Percentiles rank a stretch among this genome's conserved stretches.
phyloP scores from a whole-genome alignment of 768 basidiomycete species.

The Pleurotus tuoliensis region DNA sequence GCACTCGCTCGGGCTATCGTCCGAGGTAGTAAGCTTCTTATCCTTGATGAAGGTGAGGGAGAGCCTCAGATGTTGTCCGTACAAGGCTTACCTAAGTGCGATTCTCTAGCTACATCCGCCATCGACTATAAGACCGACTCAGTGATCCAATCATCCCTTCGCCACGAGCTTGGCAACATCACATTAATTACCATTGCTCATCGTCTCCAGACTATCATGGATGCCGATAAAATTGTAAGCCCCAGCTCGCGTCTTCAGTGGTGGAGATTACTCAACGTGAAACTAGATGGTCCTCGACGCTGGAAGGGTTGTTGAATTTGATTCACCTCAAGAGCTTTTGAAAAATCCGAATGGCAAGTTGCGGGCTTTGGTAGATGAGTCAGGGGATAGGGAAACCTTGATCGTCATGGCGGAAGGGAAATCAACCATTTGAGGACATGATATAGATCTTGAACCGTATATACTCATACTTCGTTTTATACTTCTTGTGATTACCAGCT shows the following conservation, averaged over 20 bases:
- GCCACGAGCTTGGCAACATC: constrained; percentile 10
- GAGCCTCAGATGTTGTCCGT: constrained; percentile 36
- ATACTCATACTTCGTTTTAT: no score
- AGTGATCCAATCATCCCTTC: constrained; percentile 12
- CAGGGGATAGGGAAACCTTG: constrained; percentile 46
- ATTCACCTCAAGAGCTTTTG: constrained; percentile 49
- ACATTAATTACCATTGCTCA: constrained; percentile 39
- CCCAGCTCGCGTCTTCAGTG: not conserved
- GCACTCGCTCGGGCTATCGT: constrained; percentile 58
- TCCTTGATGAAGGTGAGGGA: constrained; percentile 56
- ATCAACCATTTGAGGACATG: not conserved
- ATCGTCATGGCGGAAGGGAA: constrained; percentile 37
- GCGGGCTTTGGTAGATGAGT: constrained; percentile 54
- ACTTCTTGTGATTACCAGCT: no score
- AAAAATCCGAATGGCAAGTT: constrained; percentile 46
- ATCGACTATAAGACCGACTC: constrained; percentile 13
- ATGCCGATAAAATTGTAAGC: constrained; percentile 37
- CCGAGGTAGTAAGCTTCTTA: constrained; percentile 45
- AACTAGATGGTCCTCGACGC: constrained; percentile 38
- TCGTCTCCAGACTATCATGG: constrained; percentile 51
- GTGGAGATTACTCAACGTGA: not conserved
- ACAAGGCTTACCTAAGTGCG: not conserved
- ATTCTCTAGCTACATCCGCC: constrained; percentile 2
- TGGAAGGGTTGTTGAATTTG: constrained; percentile 50
- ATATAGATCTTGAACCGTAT: not conserved